Evolutionary conservation across 495 filamentous ascomycete species (phyloP), one percentile per base, ranked within the genome.

Genomic region (Xylaria bambusicola): DNA sequence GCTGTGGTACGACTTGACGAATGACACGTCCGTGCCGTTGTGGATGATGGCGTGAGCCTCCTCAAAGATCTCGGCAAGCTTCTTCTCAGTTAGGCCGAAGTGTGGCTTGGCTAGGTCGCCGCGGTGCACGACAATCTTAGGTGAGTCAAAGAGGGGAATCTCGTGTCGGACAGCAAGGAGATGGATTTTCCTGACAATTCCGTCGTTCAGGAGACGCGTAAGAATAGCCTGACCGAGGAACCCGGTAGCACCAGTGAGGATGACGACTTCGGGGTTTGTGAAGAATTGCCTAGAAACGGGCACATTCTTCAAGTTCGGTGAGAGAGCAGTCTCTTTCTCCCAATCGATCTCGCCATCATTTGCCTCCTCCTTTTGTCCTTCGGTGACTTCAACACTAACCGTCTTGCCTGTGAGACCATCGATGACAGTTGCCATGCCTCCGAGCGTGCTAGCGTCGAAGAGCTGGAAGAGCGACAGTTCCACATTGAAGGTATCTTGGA

Each of bases 1-100:
- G 0, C 71, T 63, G 3, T 59, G 54, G 65, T 85, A 86, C 7
- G 63, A 71, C 15, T 85, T 80, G 52, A 82, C 61, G 64, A 76
- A 78, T 1, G 80, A 83, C 1, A 76, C 75, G 51, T 80, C 74
- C 0, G 81, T 78, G 8, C 80, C 83, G 52, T 75, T 78, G 69
- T 86, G 83, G 33, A 86, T 76, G 27, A 85, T 65, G 5, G 58
- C 58, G 44, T 84, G 72, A 0, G 70, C 76, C 2, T 50, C 38
- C 4, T 15, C 12, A 21, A 68, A 75, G 6, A 85, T 59, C 0
- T 36, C 45, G 0, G 7, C 6, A 6, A 57, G 55, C 0, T 75
- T 69, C 0, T 27, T 8, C 0, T 67, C 53, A 0, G 68, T 66
- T 0, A 84, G 67, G 9, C 81, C 82, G 0, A 83, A 68, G 0